Conservation (phyloP, 1,139 yeast species). For the Yamadazyma oceani region DNA sequence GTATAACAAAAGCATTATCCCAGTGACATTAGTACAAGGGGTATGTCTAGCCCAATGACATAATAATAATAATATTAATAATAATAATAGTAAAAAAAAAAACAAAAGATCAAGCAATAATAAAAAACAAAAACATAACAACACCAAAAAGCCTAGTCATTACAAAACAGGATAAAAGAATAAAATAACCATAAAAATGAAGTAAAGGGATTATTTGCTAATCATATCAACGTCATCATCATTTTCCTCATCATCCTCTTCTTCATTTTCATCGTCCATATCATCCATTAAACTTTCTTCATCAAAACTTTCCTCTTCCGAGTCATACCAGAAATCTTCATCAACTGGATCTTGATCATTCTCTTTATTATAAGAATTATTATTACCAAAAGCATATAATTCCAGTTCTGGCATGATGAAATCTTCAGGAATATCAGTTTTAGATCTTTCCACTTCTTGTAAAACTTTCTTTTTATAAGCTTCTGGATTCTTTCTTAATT, state of each 20-base stretch:
- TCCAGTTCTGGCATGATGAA: constrained; percentile 73
- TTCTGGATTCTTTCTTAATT: constrained; percentile 81
- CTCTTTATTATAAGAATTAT: constrained; percentile 36
- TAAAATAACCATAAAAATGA: not conserved
- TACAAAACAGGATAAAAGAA: not conserved
- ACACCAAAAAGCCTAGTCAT: too few species aligned
- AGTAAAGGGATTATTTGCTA: constrained; percentile 19
- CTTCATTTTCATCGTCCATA: constrained; percentile 55
- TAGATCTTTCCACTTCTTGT: constrained; percentile 81
- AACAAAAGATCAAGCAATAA: not conserved
- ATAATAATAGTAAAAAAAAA: too few species aligned
- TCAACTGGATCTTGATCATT: constrained; percentile 68
- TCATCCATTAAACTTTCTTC: constrained; percentile 57
- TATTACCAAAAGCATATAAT: constrained; percentile 59
- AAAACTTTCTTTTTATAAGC: constrained; percentile 77
- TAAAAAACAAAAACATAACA: not conserved
- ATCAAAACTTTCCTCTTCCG: constrained; percentile 55
- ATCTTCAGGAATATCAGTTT: constrained; percentile 81
- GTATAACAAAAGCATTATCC: too few species aligned
- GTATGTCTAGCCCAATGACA: too few species aligned
- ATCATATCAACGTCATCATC: constrained; percentile 40
- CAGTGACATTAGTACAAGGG: too few species aligned
- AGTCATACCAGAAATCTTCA: constrained; percentile 85
- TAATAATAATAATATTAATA: too few species aligned
- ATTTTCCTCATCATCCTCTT: constrained; percentile 59